phyloP scores from a whole-genome alignment of 208 protist genomes.

The Strigomonas culicis region DNA sequence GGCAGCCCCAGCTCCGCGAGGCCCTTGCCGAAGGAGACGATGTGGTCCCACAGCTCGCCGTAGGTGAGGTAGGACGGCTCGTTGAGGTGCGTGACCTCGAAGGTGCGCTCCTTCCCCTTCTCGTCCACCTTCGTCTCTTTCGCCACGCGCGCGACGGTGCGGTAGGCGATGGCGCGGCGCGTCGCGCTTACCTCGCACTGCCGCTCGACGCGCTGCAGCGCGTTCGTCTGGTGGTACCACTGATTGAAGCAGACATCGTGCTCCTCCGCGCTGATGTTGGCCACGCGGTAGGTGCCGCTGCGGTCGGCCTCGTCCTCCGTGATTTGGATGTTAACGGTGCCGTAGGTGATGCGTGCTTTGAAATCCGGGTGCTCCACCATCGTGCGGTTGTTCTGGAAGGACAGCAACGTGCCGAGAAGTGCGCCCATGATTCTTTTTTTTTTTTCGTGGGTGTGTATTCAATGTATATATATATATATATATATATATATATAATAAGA shows the following conservation, averaged over 20 bases:
- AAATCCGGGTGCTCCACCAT: slow-evolving; percentile 24
- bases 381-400: slow-evolving; percentile 23
- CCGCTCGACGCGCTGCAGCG: slow-evolving; percentile 36
- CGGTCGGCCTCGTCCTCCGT: slow-evolving; percentile 35
- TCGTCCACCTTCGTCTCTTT: slow-evolving; percentile 33
- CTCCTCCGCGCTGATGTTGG: slow-evolving; percentile 41
- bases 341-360: slow-evolving; percentile 26
- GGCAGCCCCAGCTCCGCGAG: slow-evolving; percentile 44
- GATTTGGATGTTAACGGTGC: slow-evolving; percentile 30
- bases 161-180: slow-evolving; percentile 46
- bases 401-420: slow-evolving; percentile 43
- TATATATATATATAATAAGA: slow-evolving; percentile 12
- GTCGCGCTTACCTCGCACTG: slow-evolving; percentile 24
- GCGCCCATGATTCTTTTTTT: slow-evolving; percentile 37
- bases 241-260: slow-evolving; percentile 30
- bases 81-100: slow-evolving; percentile 44
- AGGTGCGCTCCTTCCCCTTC: slow-evolving; percentile 43
- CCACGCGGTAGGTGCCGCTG: slow-evolving; percentile 48
- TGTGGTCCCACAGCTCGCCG: slow-evolving; percentile 39
- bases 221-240: slow-evolving; percentile 37
- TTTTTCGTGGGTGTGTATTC: slow-evolving; percentile 10
- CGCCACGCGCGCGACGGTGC: slow-evolving; percentile 34
- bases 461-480: slow-evolving; percentile 1
- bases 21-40: slow-evolving; percentile 58
- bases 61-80: slow-evolving; percentile 56